Evolutionary conservation across 257 asterid genomes (phyloP).

Genomic region (Solanum phureja): DNA sequence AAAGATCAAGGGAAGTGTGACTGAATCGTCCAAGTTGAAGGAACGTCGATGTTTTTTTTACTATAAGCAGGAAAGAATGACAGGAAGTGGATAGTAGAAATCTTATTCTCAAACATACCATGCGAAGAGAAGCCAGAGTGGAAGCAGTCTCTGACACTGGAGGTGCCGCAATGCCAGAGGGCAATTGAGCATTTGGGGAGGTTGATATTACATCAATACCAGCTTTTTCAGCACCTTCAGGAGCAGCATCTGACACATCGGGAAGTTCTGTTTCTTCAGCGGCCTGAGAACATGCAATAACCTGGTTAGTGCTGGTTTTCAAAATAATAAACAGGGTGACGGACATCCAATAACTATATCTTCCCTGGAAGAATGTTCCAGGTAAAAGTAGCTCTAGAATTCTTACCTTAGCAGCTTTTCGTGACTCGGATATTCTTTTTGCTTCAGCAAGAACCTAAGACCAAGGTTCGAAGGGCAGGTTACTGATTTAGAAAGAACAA

Average conservation of each 20-base stretch:
- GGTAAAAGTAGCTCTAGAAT: not conserved
- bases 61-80: not conserved
- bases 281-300: slow-evolving; percentile 35
- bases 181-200: slow-evolving; percentile 43
- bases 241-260: slow-evolving; percentile 38
- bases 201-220: slow-evolving; percentile 38
- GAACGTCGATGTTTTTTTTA: not conserved
- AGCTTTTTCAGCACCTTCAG: slow-evolving; percentile 38
- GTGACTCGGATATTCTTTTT: slow-evolving; percentile 72
- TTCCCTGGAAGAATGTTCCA: not conserved
- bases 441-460: slow-evolving; percentile 87
- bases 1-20: not conserved
- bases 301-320: not conserved
- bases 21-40: not conserved
- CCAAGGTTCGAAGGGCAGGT: not conserved
- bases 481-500: not conserved
- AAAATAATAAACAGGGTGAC: slow-evolving; percentile 1
- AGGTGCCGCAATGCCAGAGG: slow-evolving; percentile 29
- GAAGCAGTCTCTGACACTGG: slow-evolving; percentile 69
- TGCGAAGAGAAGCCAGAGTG: slow-evolving; percentile 73
- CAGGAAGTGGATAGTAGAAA: not conserved
- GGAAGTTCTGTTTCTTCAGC: slow-evolving; percentile 34
- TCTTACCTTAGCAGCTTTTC: slow-evolving; percentile 66
- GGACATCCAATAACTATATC: not conserved
- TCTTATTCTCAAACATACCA: slow-evolving; percentile 36